Evolutionary conservation across 129 eudicot species (phyloP), one percentile per base, ranked within the genome.

Genomic region (Ambrosia trifida): DNA sequence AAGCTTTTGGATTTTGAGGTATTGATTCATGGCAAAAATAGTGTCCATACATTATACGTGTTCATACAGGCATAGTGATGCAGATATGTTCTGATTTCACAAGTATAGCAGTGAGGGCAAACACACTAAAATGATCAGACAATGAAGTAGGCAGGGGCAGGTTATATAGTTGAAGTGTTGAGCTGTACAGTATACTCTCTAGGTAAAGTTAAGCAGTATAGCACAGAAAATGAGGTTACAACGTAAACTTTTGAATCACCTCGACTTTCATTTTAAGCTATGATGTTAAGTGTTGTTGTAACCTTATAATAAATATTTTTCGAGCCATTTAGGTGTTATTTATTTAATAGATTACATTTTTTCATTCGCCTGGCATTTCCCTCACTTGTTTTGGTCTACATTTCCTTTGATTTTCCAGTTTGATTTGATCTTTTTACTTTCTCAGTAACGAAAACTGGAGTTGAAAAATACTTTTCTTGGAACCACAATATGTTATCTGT

Each of bases 301-400:
- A 24, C 11, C 11, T 7, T 54, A 54, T 18, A 19, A 61, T 54
- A 70, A 35, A 36, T 54, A 18, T 40, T 12, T 56, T 18, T 24
- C 14, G 64, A 52, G 51, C 60, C 47, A 69, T 49, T 7, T 69
- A 69, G 19, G 30, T 64, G 49, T 64, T 64, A 31, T 16, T 31
- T 58, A 3, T 58, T 58, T 1, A 31, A 12, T 28, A 24, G 8
- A 57, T 11, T 28, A 4, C 17, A 28, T 63, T 6, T 31, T 63
- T 62, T 67, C 28, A 13, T 0, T 67, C 32, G 60, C 38, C 30
- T 56, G 5, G 24, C 16, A 19, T 53, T 67, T 47, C 56, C 9
- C 14, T 28, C 47, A 28, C 20, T 46, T 67, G 58, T 46, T 45
- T 11, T 19, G 64, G n/a, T 69, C 32, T 53, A 51, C 74, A 69